Conservation (phyloP, 805 yeast genomes). For the Starmera quercuum region DNA sequence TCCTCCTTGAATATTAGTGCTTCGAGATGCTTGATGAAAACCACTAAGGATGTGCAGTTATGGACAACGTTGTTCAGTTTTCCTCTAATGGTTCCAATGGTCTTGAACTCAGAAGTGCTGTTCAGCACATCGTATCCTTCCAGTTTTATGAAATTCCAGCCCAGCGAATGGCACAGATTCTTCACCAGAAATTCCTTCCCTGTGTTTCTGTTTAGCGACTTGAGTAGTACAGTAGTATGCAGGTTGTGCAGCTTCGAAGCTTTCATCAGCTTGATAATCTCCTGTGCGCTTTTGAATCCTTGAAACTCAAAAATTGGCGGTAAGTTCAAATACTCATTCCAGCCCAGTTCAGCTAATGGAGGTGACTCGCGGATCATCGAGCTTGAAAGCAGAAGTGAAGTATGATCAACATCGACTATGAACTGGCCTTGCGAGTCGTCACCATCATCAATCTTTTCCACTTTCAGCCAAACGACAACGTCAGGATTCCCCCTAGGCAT, state of each 20-base stretch:
- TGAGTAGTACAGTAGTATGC: constrained; percentile 56
- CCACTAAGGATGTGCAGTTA: constrained; percentile 36
- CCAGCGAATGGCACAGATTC: constrained; percentile 47
- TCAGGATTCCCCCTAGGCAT: constrained; percentile 61
- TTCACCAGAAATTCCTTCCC: constrained; percentile 69
- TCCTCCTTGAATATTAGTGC: constrained; percentile 55
- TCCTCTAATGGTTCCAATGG: constrained; percentile 72
- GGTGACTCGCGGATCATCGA: constrained; percentile 35
- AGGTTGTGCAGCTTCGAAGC: constrained; percentile 40
- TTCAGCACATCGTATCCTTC: constrained; percentile 64
- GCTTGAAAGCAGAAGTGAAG: constrained; percentile 63
- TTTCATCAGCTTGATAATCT: constrained; percentile 44
- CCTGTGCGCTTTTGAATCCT: constrained; percentile 39
- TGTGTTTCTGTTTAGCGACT: constrained; percentile 63
- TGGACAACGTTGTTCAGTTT: constrained; percentile 58
- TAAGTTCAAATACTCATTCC: constrained; percentile 34
- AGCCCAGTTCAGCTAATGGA: constrained; percentile 12
- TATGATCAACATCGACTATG: constrained; percentile 57
- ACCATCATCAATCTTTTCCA: constrained; percentile 40
- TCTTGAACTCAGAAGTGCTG: constrained; percentile 68
- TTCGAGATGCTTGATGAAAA: constrained; percentile 69
- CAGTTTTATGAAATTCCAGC: constrained; percentile 57
- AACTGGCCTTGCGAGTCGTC: constrained; percentile 31
- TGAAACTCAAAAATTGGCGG: constrained; percentile 32
- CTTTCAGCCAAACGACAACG: constrained; percentile 78